Percentiles rank a stretch among this genome's conserved stretches.
These are phyloP conservation scores for Candida silvicultrix DNA, from an alignment of 805 yeast species.

Conservation along the genomic window DNA sequence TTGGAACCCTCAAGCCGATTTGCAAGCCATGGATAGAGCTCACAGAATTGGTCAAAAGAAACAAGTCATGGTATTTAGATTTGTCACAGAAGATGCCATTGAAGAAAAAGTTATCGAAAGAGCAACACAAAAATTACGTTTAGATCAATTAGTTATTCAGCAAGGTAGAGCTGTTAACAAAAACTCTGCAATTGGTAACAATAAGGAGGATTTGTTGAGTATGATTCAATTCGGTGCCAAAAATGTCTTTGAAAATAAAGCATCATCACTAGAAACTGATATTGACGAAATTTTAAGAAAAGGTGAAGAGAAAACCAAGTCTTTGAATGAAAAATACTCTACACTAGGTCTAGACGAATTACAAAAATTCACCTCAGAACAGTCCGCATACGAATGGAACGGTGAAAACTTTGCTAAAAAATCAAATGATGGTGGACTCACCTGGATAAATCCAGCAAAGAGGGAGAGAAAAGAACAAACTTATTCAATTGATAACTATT, in stretches of 20 bases:
- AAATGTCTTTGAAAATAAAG: constrained; percentile 61
- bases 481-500: constrained; percentile 70
- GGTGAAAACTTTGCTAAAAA: constrained; percentile 60
- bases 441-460: constrained; percentile 71
- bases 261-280: constrained; percentile 43
- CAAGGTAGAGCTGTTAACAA: constrained; percentile 66
- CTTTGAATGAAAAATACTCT: constrained; percentile 74
- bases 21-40: constrained; percentile 98
- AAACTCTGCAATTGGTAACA: constrained; percentile 45
- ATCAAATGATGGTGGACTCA: constrained; percentile 32
- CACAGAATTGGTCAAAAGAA: constrained; percentile 96
- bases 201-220: constrained; percentile 79
- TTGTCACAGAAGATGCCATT: constrained; percentile 92
- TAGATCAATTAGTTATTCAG: constrained; percentile 93
- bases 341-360: constrained; percentile 88
- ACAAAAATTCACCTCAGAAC: constrained; percentile 84
- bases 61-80: constrained; percentile 87
- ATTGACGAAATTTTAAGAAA: constrained; percentile 75
- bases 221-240: constrained; percentile 98
- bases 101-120: constrained; percentile 95
- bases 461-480: constrained; percentile 76
- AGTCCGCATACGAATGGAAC: constrained; percentile 94
- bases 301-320: constrained; percentile 79
- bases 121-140: constrained; percentile 88
- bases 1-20: constrained; percentile 98